Evolutionary conservation across 306 rosid genomes (phyloP), one percentile per base, ranked within the genome.

Genomic region (Vachellia pachyceras): DNA sequence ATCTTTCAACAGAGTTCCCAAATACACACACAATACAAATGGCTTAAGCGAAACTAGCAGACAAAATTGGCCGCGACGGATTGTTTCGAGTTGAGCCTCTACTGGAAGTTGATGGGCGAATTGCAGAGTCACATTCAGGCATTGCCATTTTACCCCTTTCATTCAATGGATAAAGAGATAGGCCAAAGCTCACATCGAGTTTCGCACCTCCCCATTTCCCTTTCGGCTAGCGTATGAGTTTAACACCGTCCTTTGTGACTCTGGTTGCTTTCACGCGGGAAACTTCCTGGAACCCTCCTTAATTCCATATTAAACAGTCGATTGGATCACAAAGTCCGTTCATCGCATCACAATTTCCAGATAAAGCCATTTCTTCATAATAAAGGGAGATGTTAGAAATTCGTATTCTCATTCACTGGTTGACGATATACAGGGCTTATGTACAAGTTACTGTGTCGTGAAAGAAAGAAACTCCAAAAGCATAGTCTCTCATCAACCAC

Each of bases 391-490:
- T 36, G 72, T 33, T 69, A 84, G 78, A 87, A 77, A 64, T 36
- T 87, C 72, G 72, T 78, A 7, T 83, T 88, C 86, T 86, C 91
- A 87, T 88, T 86, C 91, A 87, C 87, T 93, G 90, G 18, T 37
- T 17, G 44, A 64, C 17, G 71, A 88, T 91, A 47, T 87, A 89
- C 90, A 87, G 88, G 82, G 81, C 80, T 82, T 93, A 91, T 91
- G 50, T 93, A 93, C 97, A 91, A 73, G 90, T 93, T 93, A 82
- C 88, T 85, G 85, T 84, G 90, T 84, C 86, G 84, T 77, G 66
- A 83, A 85, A 75, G 35, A 40, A 22, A 20, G 77, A 81, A 79
- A 88, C 74, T 80, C 33, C 3, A 5, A 61, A 61, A 29, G 68
- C 67, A 78, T 72, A 73, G 86, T 72, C 81, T 75, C 73, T 83